A percentile compares a stretch with the other conserved stretches of the same genome.
These are phyloP conservation scores for Tranzscheliella williamsii DNA, from an alignment of 1,284 basidiomycete genomes.

Conservation along the genomic window DNA sequence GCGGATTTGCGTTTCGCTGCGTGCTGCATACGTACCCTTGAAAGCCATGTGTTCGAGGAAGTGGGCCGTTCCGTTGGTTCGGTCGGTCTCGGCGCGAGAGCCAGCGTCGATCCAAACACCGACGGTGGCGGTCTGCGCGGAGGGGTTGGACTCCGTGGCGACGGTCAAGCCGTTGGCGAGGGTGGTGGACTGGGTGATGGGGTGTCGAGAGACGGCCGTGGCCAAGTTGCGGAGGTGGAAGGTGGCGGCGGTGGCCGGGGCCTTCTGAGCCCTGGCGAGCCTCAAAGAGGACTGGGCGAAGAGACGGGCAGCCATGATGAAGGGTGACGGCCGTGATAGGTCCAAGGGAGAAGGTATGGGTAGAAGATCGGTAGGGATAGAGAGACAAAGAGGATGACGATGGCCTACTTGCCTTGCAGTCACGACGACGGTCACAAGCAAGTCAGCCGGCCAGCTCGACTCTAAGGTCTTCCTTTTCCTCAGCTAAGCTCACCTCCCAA, in stretches of 20 bases:
- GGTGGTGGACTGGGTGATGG: conserved; percentile 54
- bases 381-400: too few relatives aligned
- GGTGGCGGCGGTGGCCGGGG: conserved; percentile 31
- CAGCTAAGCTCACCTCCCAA: too few relatives aligned
- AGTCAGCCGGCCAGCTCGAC: too few relatives aligned
- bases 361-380: too few relatives aligned
- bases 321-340: conserved; percentile 25
- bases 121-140: conserved; percentile 96
- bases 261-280: conserved; percentile 37
- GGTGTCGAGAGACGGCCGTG: conserved; percentile 42
- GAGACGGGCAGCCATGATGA: conserved; percentile 43
- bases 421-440: too few relatives aligned
- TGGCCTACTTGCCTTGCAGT: too few relatives aligned
- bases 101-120: conserved; percentile 99
- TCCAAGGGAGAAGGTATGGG: conserved; percentile 7
- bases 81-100: conserved; percentile 90
- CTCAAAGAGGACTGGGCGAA: conserved; percentile 45
- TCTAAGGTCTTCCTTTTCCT: too few relatives aligned
- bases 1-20: too few relatives aligned
- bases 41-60: conserved; percentile 95
- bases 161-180: conserved; percentile 59
- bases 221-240: conserved; percentile 41
- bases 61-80: conserved; percentile 94
- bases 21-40: conserved; percentile 62
- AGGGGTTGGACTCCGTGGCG: conserved; percentile 76